A percentile compares a stretch with the other conserved stretches of the same genome.
These are phyloP conservation scores for Sporisorium sorghi DNA, from an alignment of 1,284 basidiomycete genomes.

Conservation along the genomic window DNA sequence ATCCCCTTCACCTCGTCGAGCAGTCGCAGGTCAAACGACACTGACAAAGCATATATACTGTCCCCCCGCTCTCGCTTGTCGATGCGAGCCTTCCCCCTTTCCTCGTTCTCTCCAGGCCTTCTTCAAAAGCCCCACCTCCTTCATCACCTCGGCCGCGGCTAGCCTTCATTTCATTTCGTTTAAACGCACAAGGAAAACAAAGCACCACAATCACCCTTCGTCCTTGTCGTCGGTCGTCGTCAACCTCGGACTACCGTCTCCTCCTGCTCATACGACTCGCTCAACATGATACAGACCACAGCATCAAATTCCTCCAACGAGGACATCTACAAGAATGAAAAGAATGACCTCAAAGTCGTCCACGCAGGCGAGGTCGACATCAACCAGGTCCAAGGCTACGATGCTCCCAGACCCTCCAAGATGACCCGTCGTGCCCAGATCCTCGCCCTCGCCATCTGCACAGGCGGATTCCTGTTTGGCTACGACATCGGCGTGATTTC, in stretches of 20 bases:
- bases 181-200: no score
- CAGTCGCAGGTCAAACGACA: neutral
- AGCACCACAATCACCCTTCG: neutral
- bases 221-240: neutral
- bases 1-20: neutral
- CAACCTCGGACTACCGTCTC: no score
- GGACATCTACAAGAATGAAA: constrained; percentile 47
- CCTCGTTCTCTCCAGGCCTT: neutral
- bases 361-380: constrained; percentile 39
- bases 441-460: constrained; percentile 52
- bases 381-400: constrained; percentile 35
- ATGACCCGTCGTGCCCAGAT: constrained; percentile 47
- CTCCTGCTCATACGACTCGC: neutral
- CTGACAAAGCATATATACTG: neutral
- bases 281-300: constrained; percentile 20
- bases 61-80: neutral
- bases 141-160: neutral
- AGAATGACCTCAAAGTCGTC: constrained; percentile 37
- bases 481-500: constrained; percentile 55
- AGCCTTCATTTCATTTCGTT: neutral
- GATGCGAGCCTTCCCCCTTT: neutral
- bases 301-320: constrained; percentile 41
- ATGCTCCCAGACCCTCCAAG: constrained; percentile 46
- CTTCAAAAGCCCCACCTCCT: neutral
- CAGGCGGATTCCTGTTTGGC: constrained; percentile 53